Conservation (phyloP, 805 yeast species). For the Candida fluviatilis region DNA sequence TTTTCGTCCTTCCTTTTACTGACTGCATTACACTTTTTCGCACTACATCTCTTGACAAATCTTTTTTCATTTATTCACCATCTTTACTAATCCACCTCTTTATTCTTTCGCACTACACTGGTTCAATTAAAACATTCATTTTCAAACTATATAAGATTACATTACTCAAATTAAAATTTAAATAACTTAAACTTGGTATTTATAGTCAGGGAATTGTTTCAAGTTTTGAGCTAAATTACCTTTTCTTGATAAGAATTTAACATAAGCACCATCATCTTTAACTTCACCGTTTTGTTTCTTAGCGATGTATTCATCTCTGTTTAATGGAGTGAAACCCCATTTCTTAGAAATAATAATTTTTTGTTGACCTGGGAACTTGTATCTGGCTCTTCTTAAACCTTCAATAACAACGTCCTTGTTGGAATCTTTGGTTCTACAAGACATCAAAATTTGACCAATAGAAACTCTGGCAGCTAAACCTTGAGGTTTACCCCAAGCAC, state of each 20-base stretch:
- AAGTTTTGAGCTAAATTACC: conserved; percentile 93
- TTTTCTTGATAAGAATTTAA: conserved; percentile 95
- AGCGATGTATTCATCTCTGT: conserved; percentile 94
- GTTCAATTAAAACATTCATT: conserved; percentile 1
- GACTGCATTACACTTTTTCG: too few relatives aligned
- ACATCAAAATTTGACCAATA: conserved; percentile 97
- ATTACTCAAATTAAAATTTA: conserved; percentile 1
- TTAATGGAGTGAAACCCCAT: conserved; percentile 99
- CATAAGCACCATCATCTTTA: conserved; percentile 99
- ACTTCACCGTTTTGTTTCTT: conserved; percentile 97
- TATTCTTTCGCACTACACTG: too few relatives aligned
- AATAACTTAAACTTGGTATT: conserved; percentile 41
- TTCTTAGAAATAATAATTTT: conserved; percentile 98
- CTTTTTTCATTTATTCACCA: too few relatives aligned
- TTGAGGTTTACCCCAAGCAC: conserved; percentile 99
- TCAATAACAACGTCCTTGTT: conserved; percentile 97
- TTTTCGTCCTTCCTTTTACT: too few relatives aligned
- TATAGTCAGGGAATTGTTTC: conserved; percentile 89
- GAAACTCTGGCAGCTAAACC: conserved; percentile 99
- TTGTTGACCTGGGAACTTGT: conserved; percentile 99
- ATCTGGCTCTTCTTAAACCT: conserved; percentile 99
- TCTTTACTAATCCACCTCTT: neutral
- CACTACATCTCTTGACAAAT: too few relatives aligned
- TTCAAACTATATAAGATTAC: neutral
- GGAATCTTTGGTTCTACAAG: conserved; percentile 96